Conservation (phyloP, 2,329 filamentous ascomycete genomes). For the Paecilomyces formosus region DNA sequence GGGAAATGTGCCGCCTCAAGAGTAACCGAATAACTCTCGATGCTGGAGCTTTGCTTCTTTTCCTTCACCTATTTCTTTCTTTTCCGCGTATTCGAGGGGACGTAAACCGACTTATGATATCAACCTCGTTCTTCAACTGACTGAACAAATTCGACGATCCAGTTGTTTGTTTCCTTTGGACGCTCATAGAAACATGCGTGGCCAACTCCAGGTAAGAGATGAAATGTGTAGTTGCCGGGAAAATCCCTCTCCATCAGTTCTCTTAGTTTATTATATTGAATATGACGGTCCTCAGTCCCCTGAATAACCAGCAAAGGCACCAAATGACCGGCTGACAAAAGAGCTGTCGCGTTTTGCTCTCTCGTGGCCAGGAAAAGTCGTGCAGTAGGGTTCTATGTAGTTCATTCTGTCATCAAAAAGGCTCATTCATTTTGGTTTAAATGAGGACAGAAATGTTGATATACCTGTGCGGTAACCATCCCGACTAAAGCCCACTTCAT, state of each 20-base stretch:
- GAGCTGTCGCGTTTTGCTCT: no score
- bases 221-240: background rate
- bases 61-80: background rate
- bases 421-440: no score
- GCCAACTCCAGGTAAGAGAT: background rate
- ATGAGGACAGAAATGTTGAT: no score
- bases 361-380: no score
- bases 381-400: no score
- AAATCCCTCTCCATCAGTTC: background rate
- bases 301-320: no score
- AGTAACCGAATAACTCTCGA: no score
- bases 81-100: no score
- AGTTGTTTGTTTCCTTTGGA: background rate
- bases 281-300: no score
- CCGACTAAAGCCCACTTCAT: background rate
- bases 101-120: background rate
- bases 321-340: no score
- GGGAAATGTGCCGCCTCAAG: background rate
- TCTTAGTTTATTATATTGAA: no score
- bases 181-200: background rate
- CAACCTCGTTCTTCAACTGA: background rate
- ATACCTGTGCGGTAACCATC: background rate
- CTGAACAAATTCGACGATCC: background rate
- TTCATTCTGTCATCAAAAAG: no score
- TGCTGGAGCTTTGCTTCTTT: background rate